phyloP scores from a whole-genome alignment of 768 basidiomycete genomes.

The Dioszegia aurantiaca region DNA sequence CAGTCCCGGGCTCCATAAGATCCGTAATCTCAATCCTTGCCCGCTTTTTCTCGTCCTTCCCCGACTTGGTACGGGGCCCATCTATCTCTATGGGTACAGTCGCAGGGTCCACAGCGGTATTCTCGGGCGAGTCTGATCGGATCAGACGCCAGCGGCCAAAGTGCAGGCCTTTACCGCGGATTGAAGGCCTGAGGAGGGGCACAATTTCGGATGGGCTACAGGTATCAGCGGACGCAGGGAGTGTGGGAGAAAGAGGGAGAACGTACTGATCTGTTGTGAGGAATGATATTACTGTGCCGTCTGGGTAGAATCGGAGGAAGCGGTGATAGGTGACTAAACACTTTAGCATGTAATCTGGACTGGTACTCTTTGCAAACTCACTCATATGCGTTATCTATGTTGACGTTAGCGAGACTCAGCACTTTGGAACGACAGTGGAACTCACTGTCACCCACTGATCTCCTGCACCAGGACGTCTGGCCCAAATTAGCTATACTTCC shows the following conservation, averaged over 20 bases:
- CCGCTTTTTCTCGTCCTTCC: constrained; percentile 13
- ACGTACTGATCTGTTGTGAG: constrained; percentile 66
- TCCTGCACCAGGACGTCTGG: constrained; percentile 68
- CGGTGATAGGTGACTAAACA: constrained; percentile 75
- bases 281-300: constrained; percentile 80
- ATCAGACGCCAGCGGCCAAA: constrained; percentile 44
- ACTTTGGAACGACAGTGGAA: constrained; percentile 18
- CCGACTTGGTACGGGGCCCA: background rate
- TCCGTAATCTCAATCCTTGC: constrained; percentile 38
- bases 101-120: background rate
- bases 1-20: constrained; percentile 43
- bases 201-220: constrained; percentile 60
- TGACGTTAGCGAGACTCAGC: constrained; percentile 3
- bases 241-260: background rate
- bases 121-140: constrained; percentile 28
- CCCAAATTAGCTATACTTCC: constrained; percentile 8
- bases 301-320: constrained; percentile 86
- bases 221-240: background rate
- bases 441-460: constrained; percentile 85
- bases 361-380: constrained; percentile 18
- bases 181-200: constrained; percentile 68
- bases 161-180: constrained; percentile 60
- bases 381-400: constrained; percentile 70
- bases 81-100: background rate
- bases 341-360: background rate